A percentile compares a stretch with the other conserved stretches of the same genome.
These are phyloP conservation scores for Monascus purpureus DNA, from an alignment of 495 filamentous ascomycete genomes.

Conservation along the genomic window DNA sequence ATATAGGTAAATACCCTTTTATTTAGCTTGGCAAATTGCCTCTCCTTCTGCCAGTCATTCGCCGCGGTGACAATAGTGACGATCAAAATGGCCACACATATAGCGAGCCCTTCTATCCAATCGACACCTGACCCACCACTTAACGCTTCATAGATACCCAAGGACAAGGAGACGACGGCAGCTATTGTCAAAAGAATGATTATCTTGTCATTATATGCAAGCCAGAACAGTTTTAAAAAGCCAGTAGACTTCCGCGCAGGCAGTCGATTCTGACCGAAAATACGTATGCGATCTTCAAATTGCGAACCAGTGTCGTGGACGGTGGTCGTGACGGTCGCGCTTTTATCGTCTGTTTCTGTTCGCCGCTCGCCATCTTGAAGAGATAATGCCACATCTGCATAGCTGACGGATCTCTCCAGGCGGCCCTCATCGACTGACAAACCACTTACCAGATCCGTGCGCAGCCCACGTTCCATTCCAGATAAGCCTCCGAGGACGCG, in stretches of 20 bases:
- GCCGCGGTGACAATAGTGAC: conserved; percentile 61
- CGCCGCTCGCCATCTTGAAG: background rate
- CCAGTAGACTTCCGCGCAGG: conserved; percentile 62
- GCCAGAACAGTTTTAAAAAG: conserved; percentile 65
- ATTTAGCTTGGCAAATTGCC: conserved; percentile 67
- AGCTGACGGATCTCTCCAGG: conserved; percentile 42
- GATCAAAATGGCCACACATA: conserved; percentile 61
- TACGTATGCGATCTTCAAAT: conserved; percentile 53
- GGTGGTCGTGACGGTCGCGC: background rate
- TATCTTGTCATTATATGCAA: conserved; percentile 78
- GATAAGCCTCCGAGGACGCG: conserved; percentile 51
- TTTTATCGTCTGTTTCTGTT: background rate
- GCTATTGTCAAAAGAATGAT: conserved; percentile 61
- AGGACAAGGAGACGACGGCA: conserved; percentile 55
- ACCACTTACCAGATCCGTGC: conserved; percentile 48
- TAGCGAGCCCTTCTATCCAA: conserved; percentile 72
- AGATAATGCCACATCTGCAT: conserved; percentile 41
- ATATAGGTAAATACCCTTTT: conserved; percentile 31
- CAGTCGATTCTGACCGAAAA: conserved; percentile 61
- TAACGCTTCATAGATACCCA: conserved; percentile 55
- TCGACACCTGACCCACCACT: conserved; percentile 40
- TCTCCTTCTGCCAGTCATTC: conserved; percentile 70
- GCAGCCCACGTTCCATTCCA: conserved; percentile 54
- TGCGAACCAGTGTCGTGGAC: conserved; percentile 6
- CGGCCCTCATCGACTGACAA: conserved; percentile 52